These are phyloP conservation scores for Blastocystis sp. DNA, from an alignment of 352 stramenopile species.

Conservation along the genomic window DNA sequence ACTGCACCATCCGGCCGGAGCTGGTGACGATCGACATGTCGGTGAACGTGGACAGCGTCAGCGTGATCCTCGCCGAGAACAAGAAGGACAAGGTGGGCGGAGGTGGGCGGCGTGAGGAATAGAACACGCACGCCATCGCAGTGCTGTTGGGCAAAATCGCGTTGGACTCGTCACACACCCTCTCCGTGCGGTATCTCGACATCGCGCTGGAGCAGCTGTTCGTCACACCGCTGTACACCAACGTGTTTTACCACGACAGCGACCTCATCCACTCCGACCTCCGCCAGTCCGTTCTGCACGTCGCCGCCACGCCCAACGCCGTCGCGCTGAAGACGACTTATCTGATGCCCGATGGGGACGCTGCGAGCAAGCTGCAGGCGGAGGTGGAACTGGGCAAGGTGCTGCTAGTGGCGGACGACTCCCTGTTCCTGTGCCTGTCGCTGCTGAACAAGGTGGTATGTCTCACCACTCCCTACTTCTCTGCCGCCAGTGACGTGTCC, in stretches of 20 bases:
- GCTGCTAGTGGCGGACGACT: neutral
- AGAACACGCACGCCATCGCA: slow-evolving; percentile 15
- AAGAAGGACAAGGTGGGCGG: neutral
- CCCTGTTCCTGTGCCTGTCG: neutral
- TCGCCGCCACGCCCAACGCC: neutral
- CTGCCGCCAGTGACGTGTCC: too few species aligned
- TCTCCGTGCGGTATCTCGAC: slow-evolving; percentile 21
- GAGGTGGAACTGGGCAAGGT: neutral
- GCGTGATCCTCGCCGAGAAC: slow-evolving; percentile 22
- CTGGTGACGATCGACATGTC: slow-evolving; percentile 22
- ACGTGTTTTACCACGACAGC: neutral
- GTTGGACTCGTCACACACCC: slow-evolving; percentile 9
- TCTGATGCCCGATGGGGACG: neutral
- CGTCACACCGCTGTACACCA: slow-evolving; percentile 2
- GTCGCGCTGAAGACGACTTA: slow-evolving; percentile 24
- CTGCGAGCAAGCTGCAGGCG: neutral
- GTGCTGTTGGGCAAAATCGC: neutral
- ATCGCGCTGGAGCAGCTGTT: neutral
- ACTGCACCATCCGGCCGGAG: slow-evolving; percentile 31
- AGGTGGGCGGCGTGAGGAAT: neutral
- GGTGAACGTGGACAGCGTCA: slow-evolving; percentile 21
- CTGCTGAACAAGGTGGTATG: neutral
- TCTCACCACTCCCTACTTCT: neutral
- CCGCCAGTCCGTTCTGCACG: neutral
- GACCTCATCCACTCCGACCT: neutral